Percentiles rank a stretch among this genome's conserved stretches.
phyloP scores from a whole-genome alignment of 1,284 basidiomycete species.

The Malassezia japonica region DNA sequence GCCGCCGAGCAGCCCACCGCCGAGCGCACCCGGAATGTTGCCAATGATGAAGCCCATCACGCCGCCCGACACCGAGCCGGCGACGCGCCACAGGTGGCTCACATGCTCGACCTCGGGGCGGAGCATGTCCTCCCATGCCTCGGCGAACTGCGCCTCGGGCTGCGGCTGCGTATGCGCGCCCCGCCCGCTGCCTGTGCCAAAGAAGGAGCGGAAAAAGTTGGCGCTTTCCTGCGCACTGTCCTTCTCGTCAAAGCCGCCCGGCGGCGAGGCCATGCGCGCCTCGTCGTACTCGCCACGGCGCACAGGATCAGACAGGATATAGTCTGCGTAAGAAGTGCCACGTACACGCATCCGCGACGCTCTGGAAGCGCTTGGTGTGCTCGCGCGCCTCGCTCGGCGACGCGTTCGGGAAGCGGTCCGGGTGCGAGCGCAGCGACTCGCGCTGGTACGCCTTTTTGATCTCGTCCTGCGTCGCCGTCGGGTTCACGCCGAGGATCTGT shows the following conservation, averaged over 20 bases:
- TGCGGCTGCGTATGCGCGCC: constrained; percentile 22
- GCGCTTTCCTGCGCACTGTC: constrained; percentile 28
- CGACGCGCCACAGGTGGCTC: not conserved
- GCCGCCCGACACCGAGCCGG: constrained; percentile 3
- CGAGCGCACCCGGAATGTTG: constrained; percentile 20
- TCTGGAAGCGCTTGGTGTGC: constrained; percentile 51
- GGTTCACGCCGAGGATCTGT: constrained; percentile 50
- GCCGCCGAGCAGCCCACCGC: constrained; percentile 40
- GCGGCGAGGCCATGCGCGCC: constrained; percentile 3
- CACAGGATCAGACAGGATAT: constrained; percentile 71
- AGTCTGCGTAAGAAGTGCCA: constrained; percentile 52
- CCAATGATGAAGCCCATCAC: constrained; percentile 14
- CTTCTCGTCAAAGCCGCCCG: constrained; percentile 19
- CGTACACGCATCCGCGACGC: constrained; percentile 73
- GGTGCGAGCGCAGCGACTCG: constrained; percentile 69
- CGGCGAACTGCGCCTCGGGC: constrained; percentile 34
- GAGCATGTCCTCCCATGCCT: constrained; percentile 45
- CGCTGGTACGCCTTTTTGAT: constrained; percentile 71
- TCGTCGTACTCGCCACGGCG: constrained; percentile 65
- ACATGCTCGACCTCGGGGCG: constrained; percentile 36
- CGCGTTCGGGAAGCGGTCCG: constrained; percentile 72
- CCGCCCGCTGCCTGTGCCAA: not conserved
- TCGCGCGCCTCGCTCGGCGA: constrained; percentile 61
- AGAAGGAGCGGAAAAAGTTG: constrained; percentile 38
- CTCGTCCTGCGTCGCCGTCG: constrained; percentile 61